Conservation (phyloP, 352 stramenopile genomes). For the Phytopythium helicoides region DNA sequence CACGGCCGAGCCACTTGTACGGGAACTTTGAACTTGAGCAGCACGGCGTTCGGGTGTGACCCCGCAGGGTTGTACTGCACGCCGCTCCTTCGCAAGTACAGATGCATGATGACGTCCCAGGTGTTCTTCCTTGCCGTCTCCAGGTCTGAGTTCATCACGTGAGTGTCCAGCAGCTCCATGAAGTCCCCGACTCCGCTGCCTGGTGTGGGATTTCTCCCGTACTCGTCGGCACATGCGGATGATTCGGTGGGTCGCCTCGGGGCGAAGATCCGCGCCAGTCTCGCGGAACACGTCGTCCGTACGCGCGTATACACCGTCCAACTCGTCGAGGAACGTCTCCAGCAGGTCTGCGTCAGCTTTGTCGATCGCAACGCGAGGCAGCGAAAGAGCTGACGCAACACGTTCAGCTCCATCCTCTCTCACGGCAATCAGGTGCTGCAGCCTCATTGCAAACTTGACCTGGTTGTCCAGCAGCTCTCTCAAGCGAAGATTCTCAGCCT, state of each 20-base stretch:
- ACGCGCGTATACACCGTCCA: constrained; percentile 18
- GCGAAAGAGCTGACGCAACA: too few species aligned
- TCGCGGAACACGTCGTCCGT: constrained; percentile 5
- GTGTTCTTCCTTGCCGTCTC: constrained; percentile 15
- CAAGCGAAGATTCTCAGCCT: background rate
- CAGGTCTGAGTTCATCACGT: constrained; percentile 14
- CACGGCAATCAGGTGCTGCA: background rate
- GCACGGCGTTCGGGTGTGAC: constrained; percentile 19
- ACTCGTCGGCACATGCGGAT: background rate
- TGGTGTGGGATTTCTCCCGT: too few species aligned
- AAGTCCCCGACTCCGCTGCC: constrained; percentile 8
- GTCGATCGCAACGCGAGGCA: background rate
- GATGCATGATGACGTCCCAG: constrained; percentile 18
- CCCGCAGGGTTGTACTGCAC: constrained; percentile 6
- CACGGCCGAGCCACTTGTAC: constrained; percentile 4
- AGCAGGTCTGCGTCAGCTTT: constrained; percentile 12
- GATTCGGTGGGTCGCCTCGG: constrained; percentile 6
- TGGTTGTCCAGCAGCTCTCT: constrained; percentile 1
- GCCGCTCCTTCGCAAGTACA: constrained; percentile 12
- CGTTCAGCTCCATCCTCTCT: too few species aligned
- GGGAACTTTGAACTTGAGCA: constrained; percentile 18
- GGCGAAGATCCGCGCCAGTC: background rate
- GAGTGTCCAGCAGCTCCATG: constrained; percentile 19
- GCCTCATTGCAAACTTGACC: background rate
- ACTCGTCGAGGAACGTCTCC: constrained; percentile 19